These are phyloP conservation scores for Lophium mytilinum DNA, from an alignment of 495 filamentous ascomycete species.

Conservation along the genomic window DNA sequence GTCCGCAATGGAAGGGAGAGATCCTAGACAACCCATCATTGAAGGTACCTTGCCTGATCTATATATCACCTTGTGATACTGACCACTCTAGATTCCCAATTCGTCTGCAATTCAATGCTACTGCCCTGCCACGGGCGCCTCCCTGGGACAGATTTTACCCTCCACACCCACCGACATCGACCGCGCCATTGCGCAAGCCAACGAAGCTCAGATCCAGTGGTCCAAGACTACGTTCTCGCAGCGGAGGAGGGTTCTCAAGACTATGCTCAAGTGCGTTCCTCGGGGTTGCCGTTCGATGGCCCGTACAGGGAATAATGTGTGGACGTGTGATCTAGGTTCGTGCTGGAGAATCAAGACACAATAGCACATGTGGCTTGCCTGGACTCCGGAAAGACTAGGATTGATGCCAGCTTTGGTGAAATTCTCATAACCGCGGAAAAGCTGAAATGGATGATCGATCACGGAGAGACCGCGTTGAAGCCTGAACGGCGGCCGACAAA, in stretches of 20 bases:
- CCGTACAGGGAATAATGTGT: neutral
- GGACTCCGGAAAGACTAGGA: slow-evolving; percentile 94
- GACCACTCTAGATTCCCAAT: slow-evolving; percentile 35
- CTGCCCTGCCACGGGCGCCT: slow-evolving; percentile 76
- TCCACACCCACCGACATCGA: slow-evolving; percentile 73
- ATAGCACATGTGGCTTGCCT: slow-evolving; percentile 82
- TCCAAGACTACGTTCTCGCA: slow-evolving; percentile 68
- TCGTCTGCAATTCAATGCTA: slow-evolving; percentile 73
- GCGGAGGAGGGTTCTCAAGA: slow-evolving; percentile 70
- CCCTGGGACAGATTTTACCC: slow-evolving; percentile 74
- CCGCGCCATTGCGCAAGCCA: slow-evolving; percentile 63
- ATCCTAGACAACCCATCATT: slow-evolving; percentile 52
- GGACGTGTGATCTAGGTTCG: slow-evolving; percentile 40
- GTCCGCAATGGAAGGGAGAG: slow-evolving; percentile 46
- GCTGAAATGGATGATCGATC: slow-evolving; percentile 84
- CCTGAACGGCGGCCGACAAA: slow-evolving; percentile 70
- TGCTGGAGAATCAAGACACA: slow-evolving; percentile 82
- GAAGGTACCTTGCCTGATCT: slow-evolving; percentile 29
- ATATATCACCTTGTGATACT: slow-evolving; percentile 5
- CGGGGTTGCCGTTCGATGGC: neutral
- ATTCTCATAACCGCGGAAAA: slow-evolving; percentile 91
- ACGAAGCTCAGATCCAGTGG: slow-evolving; percentile 73
- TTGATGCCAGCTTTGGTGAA: slow-evolving; percentile 89
- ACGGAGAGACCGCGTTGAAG: slow-evolving; percentile 76
- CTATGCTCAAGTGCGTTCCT: slow-evolving; percentile 59